Evolutionary conservation across 768 basidiomycete genomes (phyloP).

Genomic region (Coprinopsis strossmayeri): DNA sequence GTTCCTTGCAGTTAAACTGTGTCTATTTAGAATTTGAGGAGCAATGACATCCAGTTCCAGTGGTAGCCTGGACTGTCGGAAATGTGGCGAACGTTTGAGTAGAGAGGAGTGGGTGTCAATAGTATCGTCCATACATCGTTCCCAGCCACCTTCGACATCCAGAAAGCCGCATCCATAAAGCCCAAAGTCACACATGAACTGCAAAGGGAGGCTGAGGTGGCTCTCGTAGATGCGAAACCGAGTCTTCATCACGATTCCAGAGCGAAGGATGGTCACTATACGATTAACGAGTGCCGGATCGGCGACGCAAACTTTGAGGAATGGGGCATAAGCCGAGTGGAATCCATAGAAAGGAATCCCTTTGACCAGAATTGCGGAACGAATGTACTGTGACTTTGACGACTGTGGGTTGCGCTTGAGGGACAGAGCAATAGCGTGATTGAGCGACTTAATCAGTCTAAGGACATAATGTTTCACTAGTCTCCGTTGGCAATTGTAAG

Average conservation of each 20-base stretch:
- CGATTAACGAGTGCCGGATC: constrained; percentile 69
- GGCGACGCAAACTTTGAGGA: constrained; percentile 76
- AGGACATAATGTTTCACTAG: constrained; percentile 70
- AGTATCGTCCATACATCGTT: constrained; percentile 38
- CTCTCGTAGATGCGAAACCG: constrained; percentile 81
- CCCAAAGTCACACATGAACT: constrained; percentile 94
- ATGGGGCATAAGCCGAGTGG: constrained; percentile 76
- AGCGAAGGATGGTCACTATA: constrained; percentile 68
- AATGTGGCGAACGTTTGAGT: constrained; percentile 52
- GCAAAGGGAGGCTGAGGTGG: constrained; percentile 82
- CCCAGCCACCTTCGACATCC: constrained; percentile 61
- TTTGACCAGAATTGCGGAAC: constrained; percentile 81
- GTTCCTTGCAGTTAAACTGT: constrained; percentile 52
- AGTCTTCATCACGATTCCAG: constrained; percentile 76
- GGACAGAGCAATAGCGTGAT: constrained; percentile 81
- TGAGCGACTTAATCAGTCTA: constrained; percentile 67
- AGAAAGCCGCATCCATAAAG: constrained; percentile 93
- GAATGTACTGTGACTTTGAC: constrained; percentile 53
- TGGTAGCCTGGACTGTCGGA: constrained; percentile 56
- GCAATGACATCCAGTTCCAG: constrained; percentile 84
- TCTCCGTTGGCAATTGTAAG: constrained; percentile 3
- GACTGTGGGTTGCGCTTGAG: constrained; percentile 66
- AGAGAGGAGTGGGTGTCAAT: constrained; percentile 23
- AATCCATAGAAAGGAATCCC: constrained; percentile 97
- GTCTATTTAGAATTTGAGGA: constrained; percentile 84